Base-by-base conservation (phyloP, 2,329 filamentous ascomycete species). In the Lecanosticta acicola region DNA sequence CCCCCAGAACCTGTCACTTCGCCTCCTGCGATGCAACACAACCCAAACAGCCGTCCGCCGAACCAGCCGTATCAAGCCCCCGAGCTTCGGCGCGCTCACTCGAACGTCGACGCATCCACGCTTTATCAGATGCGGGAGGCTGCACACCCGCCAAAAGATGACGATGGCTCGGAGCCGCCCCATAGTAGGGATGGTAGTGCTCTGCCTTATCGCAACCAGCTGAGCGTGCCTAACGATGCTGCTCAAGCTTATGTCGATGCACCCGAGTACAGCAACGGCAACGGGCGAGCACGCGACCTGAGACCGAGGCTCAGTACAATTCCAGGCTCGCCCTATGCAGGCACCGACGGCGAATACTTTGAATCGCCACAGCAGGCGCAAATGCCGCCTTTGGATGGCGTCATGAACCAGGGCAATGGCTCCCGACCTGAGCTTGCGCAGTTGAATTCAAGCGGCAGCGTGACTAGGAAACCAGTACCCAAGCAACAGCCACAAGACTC, bases 1-100 rank as follows among this genome's bases (percentile, higher is more conserved):
- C 68, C 85, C 4, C 87, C 86, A 1, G 84, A 86, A 55, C 87
- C 87, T 5, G 88, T 96, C 16, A 79, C 79, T 3, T 72, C 76
- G 4, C 90, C 91, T 1, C 91, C 91, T 2, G 81, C 80, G 9
- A 91, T 96, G 64, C 78, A 81, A 39, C 87, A 95, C 65, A 76
- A 77, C 32, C 80, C 89, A 10, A 80, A 84, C 49, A 78, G 84
- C 41, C 77, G 80, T 39, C 89, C 89, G 3, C 72, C 75, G 1
- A 81, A 78, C 48, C 80, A 80, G 51, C 86, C 86, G 0, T 81
- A 85, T 56, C 80, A 87, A 47, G 83, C 87, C 21, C 79, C 85
- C 11, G 87, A 93, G 61, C 74, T 91, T 58, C 83, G 86, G 51
- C 82, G 82, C 53, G 87, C 86, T 41, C 93, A 88, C 57, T 89